Evolutionary conservation across 1,284 basidiomycete species (phyloP), one percentile per base, ranked within the genome.

Genomic region (Cryptococcus sp.): DNA sequence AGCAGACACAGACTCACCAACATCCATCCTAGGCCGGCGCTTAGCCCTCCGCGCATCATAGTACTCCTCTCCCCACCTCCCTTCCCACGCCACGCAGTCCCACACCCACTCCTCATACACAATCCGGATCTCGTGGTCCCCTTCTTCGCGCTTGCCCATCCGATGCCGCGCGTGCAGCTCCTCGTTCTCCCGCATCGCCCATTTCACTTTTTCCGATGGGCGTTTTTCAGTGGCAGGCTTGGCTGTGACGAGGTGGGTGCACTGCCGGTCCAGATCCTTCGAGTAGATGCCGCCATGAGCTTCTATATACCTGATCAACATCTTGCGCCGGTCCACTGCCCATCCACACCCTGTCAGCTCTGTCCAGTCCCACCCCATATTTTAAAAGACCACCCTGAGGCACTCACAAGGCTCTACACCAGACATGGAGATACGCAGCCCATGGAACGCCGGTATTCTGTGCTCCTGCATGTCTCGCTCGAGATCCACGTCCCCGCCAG

Each of bases 21-120:
- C 52, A 4, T 57, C 53, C 3, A 70, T 65, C 43, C 56, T 60
- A 33, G 28, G 2, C 59, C 69, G 42, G 58, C 55, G 46, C 61
- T 53, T 35, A 72, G 54, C 5, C 68, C 71, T 72, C 38, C 68
- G 61, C 21, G 72, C 72, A 64, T 74, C 72, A 56, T 76, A 77
- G 16, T 49, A 53, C 28, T 73, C 72, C 57, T 76, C 75, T 56
- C 65, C 70, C 62, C 68, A 76, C 37, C 74, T 65, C 5, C 75
- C 76, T 12, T 57, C 53, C 50, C 67, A 77, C 12, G 60, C 69
- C 9, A 75, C 64, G 47, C 76, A 77, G 64, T 78, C 76, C 75
- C 75, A 77, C n/a, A 78, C 63, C 76, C 76, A 78, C 50, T 76
- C 73, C 49, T 76, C 72, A 57, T 76, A 75, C 3, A 74, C 65